Evolutionary conservation across 305 asterid species (phyloP), one percentile per base, ranked within the genome.

Genomic region (Nicotiana rustica): DNA sequence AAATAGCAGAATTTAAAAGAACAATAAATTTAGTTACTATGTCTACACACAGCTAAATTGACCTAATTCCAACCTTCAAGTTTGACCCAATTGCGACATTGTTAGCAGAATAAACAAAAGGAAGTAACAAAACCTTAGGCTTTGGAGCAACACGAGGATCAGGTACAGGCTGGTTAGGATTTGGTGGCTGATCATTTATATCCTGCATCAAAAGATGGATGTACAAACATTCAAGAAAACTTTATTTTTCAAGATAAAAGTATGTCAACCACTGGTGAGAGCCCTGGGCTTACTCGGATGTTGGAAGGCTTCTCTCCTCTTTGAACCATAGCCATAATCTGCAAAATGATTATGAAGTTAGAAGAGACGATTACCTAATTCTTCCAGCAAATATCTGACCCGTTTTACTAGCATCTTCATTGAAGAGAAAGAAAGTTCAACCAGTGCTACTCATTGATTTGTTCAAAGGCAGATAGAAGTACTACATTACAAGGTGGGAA

Each of bases 281-380:
- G 18, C 44, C 65, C 83, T 79, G 83, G 77, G 90, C 91, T 82
- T 84, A 96, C 99, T 90, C 97, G 91, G 79, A 96, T 91, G 85
- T 95, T 95, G 83, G 97, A 79, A 55, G 98, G 99, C 77, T 81
- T 95, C 88, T 96, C 99, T 87, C 99, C 99, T 89, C 97, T 90
- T 83, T 92, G 94, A 88, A 96, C 90, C 98, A 95, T 93, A 68
- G 90, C 88, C 98, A 96, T 87, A 77, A 95, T 92, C 99, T 96
- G 93, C 85, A 85, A 79, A 83, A 84, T 47, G 81, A 81, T 57
- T 49, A 59, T 36, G 10, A 47, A 71, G 44, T 73, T 73, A 82
- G 84, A 82, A 76, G 80, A 76, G 66, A 25, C 12, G 10, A 31
- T 76, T 76, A 17, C 9, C 49, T 31, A 9, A 19, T 13, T 71